Conservation (phyloP, 2,329 filamentous ascomycete species). For the Pseudopyricularia javanii region DNA sequence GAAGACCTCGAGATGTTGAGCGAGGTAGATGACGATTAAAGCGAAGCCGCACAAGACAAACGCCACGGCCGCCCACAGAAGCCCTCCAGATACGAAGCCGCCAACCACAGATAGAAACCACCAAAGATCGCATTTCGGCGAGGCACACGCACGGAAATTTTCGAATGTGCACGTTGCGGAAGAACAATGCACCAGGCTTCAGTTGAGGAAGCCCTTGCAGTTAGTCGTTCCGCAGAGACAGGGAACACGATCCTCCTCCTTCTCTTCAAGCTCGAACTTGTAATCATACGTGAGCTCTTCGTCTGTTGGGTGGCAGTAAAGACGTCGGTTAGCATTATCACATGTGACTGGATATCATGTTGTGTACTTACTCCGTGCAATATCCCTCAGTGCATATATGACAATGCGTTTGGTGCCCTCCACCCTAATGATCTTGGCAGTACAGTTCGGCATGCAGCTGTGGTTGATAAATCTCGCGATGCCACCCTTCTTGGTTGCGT, state of each 20-base stretch:
- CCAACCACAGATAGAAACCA: not conserved
- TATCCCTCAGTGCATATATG: constrained; percentile 94
- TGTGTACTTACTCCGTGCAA: constrained; percentile 74
- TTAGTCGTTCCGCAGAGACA: constrained; percentile 92
- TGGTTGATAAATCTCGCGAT: constrained; percentile 99
- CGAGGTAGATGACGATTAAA: not conserved
- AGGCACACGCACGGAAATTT: not conserved
- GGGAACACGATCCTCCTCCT: constrained; percentile 87
- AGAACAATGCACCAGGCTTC: constrained; percentile 16
- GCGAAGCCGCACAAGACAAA: not conserved
- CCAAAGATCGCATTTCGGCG: not conserved
- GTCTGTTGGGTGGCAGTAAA: constrained; percentile 40
- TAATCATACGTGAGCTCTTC: constrained; percentile 99
- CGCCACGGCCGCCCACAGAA: not conserved
- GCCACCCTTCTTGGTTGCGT: constrained; percentile 95
- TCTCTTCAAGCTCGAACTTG: constrained; percentile 97
- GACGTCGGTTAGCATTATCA: constrained; percentile 3
- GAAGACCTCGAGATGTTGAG: not conserved
- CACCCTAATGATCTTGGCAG: constrained; percentile 97
- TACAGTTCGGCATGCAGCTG: constrained; percentile 96
- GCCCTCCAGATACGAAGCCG: not conserved
- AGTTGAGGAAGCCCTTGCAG: constrained; percentile 99
- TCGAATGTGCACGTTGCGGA: not conserved
- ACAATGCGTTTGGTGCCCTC: constrained; percentile 97
- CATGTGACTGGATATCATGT: not conserved